These are phyloP conservation scores for Dioszegia crocea DNA, from an alignment of 768 basidiomycete species.

Conservation along the genomic window DNA sequence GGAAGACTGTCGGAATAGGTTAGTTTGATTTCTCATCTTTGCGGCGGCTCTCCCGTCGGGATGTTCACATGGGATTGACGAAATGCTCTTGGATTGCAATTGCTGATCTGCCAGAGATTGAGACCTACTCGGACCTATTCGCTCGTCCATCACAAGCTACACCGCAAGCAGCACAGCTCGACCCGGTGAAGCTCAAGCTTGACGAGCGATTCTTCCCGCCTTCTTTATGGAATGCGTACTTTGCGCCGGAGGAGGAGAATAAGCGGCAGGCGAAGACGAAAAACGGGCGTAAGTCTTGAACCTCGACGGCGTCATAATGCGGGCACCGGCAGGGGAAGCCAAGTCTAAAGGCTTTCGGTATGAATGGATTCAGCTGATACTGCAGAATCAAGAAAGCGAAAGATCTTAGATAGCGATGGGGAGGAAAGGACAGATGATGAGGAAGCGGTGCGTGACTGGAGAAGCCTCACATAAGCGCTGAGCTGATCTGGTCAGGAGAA, in stretches of 20 bases:
- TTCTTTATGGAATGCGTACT: constrained; percentile 34
- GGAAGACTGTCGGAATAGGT: constrained; percentile 41
- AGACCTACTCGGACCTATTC: constrained; percentile 36
- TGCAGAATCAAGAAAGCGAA: constrained; percentile 12
- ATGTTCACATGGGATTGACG: too few species aligned
- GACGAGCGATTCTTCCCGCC: constrained; percentile 36
- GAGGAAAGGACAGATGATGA: constrained; percentile 21
- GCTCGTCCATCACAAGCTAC: constrained; percentile 8
- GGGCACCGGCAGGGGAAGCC: too few species aligned
- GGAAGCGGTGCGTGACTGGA: constrained; percentile 29
- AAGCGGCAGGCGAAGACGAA: constrained; percentile 11
- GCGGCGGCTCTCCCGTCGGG: neutral
- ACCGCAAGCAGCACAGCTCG: constrained; percentile 7
- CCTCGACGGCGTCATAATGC: too few species aligned
- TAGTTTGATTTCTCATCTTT: constrained; percentile 8
- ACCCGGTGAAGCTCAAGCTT: constrained; percentile 23
- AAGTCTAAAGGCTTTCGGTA: too few species aligned
- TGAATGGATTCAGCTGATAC: neutral
- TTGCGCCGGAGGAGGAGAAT: constrained; percentile 20
- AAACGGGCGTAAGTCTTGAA: constrained; percentile 8
- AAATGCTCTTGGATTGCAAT: neutral
- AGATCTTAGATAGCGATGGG: constrained; percentile 9
- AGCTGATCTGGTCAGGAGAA: constrained; percentile 12
- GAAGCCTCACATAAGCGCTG: too few species aligned
- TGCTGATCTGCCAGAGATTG: constrained; percentile 30